Percentiles rank a stretch among this genome's conserved stretches.
These are phyloP conservation scores for Amanita phalloides DNA, from an alignment of 768 basidiomycete genomes.

Conservation along the genomic window DNA sequence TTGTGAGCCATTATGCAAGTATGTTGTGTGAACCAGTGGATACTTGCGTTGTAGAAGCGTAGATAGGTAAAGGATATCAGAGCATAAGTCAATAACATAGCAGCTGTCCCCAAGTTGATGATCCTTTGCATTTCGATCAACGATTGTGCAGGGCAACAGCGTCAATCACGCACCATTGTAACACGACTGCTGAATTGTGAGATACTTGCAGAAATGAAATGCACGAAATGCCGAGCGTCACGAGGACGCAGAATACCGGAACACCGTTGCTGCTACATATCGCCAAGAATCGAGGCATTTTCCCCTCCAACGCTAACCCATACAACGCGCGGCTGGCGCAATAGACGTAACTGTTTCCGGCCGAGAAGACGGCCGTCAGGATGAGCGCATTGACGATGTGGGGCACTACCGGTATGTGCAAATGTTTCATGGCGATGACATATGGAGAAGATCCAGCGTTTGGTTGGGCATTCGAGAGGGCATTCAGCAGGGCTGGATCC, in stretches of 20 bases:
- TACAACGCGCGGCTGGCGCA: slow-evolving; percentile 43
- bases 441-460: slow-evolving; percentile 66
- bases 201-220: slow-evolving; percentile 40
- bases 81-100: slow-evolving; percentile 36
- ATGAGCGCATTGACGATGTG: slow-evolving; percentile 67
- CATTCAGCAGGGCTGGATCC: slow-evolving; percentile 43
- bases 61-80: slow-evolving; percentile 37
- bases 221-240: slow-evolving; percentile 27
- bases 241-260: slow-evolving; percentile 41
- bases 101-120: slow-evolving; percentile 38
- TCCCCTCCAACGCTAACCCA: slow-evolving; percentile 50
- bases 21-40: not conserved
- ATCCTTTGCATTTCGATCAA: slow-evolving; percentile 20
- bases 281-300: slow-evolving; percentile 42
- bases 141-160: not conserved
- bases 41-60: slow-evolving; percentile 32
- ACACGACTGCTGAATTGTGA: slow-evolving; percentile 33
- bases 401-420: slow-evolving; percentile 55
- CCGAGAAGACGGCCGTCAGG: slow-evolving; percentile 60
- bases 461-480: slow-evolving; percentile 43
- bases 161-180: slow-evolving; percentile 27
- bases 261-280: slow-evolving; percentile 45
- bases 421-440: slow-evolving; percentile 69
- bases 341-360: slow-evolving; percentile 61
- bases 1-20: not conserved